Base-by-base conservation (phyloP, 352 stramenopile species). In the Saprolegnia diclina region DNA sequence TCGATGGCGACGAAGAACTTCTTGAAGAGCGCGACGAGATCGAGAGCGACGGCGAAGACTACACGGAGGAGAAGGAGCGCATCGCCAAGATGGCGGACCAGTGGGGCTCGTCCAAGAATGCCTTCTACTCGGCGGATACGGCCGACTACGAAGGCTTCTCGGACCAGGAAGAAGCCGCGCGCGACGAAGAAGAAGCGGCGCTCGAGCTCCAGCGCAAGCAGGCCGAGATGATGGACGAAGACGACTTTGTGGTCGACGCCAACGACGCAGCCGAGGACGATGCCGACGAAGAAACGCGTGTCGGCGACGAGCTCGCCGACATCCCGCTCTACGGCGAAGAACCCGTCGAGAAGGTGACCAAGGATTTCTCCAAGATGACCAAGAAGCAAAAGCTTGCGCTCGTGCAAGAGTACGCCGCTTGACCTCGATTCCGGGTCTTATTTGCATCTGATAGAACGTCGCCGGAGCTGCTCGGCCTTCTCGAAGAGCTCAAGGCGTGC, bases 351-450 rank as follows among this genome's bases (percentile, higher is more conserved):
- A 78, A 85, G 44, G 82, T 93, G 59, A 79, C 80, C 32, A 91
- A 85, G 66, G 85, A 93, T 67, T 93, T 92, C 45, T 91, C 81
- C 26, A 93, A 91, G 72, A 78, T 95, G 74, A 83, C 82, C 57
- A 91, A 89, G 79, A 91, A 92, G 62, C 83, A 92, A 71, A 93
- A 94, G 73, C 76, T 94, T 21, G 79, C 89, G 72, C 89, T 95
- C 56, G 84, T 95, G 26, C 91, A 91, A 64, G 81, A 92, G 81
- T 93, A 70, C 66, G 79, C 45, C 22, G 63, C 54, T 4, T 32
- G 67, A 24, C 42, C 0, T 44, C n/a, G 19, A 45, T 5, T 44
- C 32, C 29, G 22, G 21, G 21, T 4, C 32, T 6, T 62, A 4
- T 64, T 29, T 55, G 21, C 46, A n/a, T 61, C 19, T 46, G 21